phyloP scores from a whole-genome alignment of 75 land plant species.

The Sequoia sempervirens region DNA sequence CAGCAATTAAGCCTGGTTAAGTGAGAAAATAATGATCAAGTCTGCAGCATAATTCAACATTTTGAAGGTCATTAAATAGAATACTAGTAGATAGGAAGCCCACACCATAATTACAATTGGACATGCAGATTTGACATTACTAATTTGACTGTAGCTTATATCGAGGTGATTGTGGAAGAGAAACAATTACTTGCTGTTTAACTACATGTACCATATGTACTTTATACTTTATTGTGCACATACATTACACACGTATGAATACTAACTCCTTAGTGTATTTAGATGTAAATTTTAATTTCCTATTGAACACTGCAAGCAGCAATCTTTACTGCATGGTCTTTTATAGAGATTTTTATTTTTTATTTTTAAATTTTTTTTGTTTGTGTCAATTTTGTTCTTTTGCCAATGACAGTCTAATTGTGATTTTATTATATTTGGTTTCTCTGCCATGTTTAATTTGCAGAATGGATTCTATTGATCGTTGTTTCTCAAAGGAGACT shows the following conservation, averaged over 20 bases:
- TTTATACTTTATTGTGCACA: neutral
- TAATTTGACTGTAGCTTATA: too few relatives aligned
- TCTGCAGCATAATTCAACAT: too few relatives aligned
- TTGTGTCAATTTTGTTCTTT: neutral
- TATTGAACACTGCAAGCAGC: neutral
- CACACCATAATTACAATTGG: too few relatives aligned
- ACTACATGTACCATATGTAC: neutral
- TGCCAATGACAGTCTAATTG: neutral
- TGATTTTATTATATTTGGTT: neutral
- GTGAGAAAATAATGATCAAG: too few relatives aligned
- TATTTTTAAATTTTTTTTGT: neutral
- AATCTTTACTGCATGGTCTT: neutral
- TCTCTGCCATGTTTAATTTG: neutral
- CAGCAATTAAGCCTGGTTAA: too few relatives aligned
- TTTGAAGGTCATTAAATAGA: too few relatives aligned
- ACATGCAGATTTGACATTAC: too few relatives aligned
- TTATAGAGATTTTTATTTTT: neutral
- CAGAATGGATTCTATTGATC: slow-evolving; percentile 68
- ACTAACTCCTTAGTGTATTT: neutral
- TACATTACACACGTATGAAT: too few relatives aligned
- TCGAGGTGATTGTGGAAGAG: too few relatives aligned
- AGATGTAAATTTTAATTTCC: neutral
- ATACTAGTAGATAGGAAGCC: too few relatives aligned
- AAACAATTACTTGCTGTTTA: neutral
- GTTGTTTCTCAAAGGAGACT: slow-evolving; percentile 67